Conservation (phyloP, 1,284 basidiomycete genomes). For the Sphaerobolus stellatus region DNA sequence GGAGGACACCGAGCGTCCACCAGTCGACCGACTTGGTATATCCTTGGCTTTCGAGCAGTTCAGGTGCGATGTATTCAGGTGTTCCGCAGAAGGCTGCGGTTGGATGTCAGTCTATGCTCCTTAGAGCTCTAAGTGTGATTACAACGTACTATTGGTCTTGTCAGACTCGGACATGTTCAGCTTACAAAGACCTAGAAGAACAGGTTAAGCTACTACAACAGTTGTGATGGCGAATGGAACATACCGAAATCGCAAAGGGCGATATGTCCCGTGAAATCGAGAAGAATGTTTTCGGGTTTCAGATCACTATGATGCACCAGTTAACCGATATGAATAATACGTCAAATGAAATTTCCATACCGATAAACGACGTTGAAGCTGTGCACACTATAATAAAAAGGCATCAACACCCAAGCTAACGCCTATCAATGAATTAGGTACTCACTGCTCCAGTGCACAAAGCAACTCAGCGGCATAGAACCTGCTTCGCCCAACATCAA, state of each 20-base stretch:
- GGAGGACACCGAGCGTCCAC: conserved; percentile 98
- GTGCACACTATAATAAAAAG: conserved; percentile 53
- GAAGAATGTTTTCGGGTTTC: conserved; percentile 95
- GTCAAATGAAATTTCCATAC: conserved; percentile 38
- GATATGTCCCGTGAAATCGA: conserved; percentile 98
- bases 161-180: conserved; percentile 98
- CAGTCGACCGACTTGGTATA: conserved; percentile 99
- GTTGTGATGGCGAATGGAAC: conserved; percentile 10
- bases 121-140: neutral
- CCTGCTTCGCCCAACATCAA: conserved; percentile 89
- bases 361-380: conserved; percentile 98
- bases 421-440: neutral
- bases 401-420: neutral
- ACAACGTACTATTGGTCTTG: conserved; percentile 87
- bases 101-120: neutral
- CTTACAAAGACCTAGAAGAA: conserved; percentile 80
- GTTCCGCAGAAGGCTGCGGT: conserved; percentile 97
- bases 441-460: conserved; percentile 83
- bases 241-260: conserved; percentile 94
- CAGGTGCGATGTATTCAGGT: conserved; percentile 96
- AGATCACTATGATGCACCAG: conserved; percentile 83
- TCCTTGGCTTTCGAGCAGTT: conserved; percentile 93
- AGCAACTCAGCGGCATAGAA: conserved; percentile 97
- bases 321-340: neutral
- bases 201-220: neutral